Evolutionary conservation across 768 basidiomycete species (phyloP).

Genomic region (Boletus rubescentipes): DNA sequence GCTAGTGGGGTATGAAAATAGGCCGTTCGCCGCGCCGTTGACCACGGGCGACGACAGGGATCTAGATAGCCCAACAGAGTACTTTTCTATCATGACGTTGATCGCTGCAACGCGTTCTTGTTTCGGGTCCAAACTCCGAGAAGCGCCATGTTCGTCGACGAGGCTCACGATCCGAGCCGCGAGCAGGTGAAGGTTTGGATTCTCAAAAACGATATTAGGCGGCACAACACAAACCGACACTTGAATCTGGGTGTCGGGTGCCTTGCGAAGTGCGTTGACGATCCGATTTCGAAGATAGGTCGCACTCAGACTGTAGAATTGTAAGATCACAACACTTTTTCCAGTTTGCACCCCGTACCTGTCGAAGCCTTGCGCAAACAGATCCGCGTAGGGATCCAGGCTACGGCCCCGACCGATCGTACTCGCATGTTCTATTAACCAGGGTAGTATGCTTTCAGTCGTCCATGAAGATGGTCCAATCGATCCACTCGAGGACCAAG

Average conservation of each 20-base stretch:
- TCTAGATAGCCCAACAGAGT: not conserved
- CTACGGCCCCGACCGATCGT: not conserved
- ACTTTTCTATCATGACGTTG: conserved; percentile 20
- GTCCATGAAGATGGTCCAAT: not conserved
- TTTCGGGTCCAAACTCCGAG: not conserved
- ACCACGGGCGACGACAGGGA: not conserved
- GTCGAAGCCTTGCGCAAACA: not conserved
- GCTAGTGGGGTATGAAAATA: not conserved
- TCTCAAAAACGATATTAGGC: conserved; percentile 32
- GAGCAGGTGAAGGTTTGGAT: conserved; percentile 35
- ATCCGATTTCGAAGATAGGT: conserved; percentile 18
- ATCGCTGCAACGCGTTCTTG: conserved; percentile 19
- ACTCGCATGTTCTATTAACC: not conserved
- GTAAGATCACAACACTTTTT: not conserved
- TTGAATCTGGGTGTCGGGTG: conserved; percentile 14
- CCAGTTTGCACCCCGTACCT: not conserved
- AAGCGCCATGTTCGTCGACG: not conserved
- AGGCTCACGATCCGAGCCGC: conserved; percentile 7
- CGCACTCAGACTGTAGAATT: conserved; percentile 19
- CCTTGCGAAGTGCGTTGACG: conserved; percentile 18
- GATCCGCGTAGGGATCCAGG: not conserved
- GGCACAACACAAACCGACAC: conserved; percentile 23
- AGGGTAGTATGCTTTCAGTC: not conserved
- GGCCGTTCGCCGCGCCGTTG: not conserved
- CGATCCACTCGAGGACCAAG: not conserved